Conservation (phyloP, 1,139 yeast genomes). For the Debaryomyces subglobosus region DNA sequence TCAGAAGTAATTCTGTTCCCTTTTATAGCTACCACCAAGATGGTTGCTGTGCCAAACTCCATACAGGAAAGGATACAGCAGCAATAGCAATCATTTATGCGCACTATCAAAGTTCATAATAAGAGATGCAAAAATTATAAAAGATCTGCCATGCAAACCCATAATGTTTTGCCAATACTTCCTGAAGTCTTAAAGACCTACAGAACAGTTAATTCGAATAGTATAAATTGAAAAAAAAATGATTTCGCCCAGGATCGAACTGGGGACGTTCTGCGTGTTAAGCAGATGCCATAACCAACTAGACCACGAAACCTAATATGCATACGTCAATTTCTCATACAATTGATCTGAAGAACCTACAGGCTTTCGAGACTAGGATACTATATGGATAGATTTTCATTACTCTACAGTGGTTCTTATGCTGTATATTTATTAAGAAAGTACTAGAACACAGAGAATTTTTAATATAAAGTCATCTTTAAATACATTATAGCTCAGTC, state of each 20-base stretch:
- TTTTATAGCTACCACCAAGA: neutral
- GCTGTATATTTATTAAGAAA: neutral
- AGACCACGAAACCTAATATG: constrained; percentile 69
- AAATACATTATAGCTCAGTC: constrained; percentile 7
- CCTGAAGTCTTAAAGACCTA: too few relatives aligned
- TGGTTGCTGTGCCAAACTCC: too few relatives aligned
- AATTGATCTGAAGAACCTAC: neutral
- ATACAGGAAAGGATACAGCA: too few relatives aligned
- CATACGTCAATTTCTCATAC: neutral
- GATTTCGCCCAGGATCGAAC: constrained; percentile 99
- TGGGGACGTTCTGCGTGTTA: constrained; percentile 99
- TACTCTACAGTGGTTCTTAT: neutral
- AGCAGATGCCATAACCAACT: constrained; percentile 99
- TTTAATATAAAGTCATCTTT: neutral
- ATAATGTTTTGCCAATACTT: too few relatives aligned
- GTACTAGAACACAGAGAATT: neutral
- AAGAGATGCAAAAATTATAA: too few relatives aligned
- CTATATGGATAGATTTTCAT: neutral
- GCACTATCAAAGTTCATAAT: too few relatives aligned
- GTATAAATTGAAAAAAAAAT: constrained; percentile 27
- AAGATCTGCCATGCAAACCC: too few relatives aligned
- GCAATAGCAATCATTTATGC: too few relatives aligned
- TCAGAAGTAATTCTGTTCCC: neutral
- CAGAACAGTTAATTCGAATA: too few relatives aligned
- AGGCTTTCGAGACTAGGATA: neutral